Conservation (phyloP, 768 basidiomycete genomes). For the Cystofilobasidium ferigula region DNA sequence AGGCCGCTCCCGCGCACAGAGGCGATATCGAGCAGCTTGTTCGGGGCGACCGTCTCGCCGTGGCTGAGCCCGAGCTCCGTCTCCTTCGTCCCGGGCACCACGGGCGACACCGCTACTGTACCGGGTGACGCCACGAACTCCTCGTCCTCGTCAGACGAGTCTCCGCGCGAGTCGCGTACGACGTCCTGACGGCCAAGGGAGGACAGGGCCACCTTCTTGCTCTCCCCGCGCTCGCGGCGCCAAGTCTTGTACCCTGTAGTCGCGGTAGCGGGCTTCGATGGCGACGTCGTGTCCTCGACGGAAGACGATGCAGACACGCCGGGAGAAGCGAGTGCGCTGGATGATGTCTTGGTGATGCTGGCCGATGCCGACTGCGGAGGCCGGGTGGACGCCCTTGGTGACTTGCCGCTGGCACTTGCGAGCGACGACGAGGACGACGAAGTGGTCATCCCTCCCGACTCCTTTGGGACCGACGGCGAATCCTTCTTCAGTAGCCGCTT, state of each 20-base stretch:
- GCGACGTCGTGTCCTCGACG: neutral
- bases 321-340: no score
- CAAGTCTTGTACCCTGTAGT: neutral
- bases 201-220: neutral
- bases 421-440: constrained; percentile 1
- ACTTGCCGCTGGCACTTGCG: neutral
- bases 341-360: neutral
- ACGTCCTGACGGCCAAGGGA: neutral
- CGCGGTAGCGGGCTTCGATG: neutral
- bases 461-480: neutral
- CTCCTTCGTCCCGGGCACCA: neutral
- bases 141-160: neutral
- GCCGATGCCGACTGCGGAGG: neutral
- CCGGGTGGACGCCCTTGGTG: neutral
- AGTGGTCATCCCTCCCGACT: neutral
- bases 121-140: neutral
- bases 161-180: neutral
- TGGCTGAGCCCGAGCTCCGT: neutral
- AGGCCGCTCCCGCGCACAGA: no score
- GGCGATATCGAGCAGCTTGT: neutral
- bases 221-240: neutral
- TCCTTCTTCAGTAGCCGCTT: neutral
- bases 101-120: neutral
- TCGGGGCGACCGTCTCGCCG: neutral
- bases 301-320: neutral